These are phyloP conservation scores for Aspergillus viridinutans DNA, from an alignment of 2,329 filamentous ascomycete species.

Conservation along the genomic window DNA sequence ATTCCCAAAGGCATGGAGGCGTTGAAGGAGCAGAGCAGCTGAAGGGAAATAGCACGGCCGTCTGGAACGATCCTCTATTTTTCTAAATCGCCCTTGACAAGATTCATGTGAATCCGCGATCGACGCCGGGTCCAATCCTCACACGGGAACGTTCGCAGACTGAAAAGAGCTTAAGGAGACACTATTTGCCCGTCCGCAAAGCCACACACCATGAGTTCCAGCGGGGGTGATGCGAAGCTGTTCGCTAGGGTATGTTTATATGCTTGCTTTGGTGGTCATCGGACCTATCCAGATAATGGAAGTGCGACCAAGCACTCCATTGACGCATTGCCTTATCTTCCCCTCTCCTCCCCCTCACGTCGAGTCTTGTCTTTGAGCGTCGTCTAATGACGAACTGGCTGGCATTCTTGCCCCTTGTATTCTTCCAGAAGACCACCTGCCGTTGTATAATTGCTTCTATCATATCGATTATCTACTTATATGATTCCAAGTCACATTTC, in stretches of 20 bases:
- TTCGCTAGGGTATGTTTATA: constrained; percentile 80
- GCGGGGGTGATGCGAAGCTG: constrained; percentile 96
- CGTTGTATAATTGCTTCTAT: neutral
- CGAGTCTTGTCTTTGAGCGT: constrained; percentile 6
- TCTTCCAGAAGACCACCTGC: neutral
- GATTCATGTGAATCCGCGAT: constrained; percentile 16
- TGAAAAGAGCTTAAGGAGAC: constrained; percentile 1
- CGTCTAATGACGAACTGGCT: neutral
- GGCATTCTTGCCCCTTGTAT: neutral
- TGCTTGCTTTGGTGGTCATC: constrained; percentile 17
- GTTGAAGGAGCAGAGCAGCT: constrained; percentile 18
- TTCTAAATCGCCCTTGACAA: constrained; percentile 2
- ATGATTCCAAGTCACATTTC: neutral
- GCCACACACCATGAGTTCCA: constrained; percentile 52
- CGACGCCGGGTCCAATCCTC: neutral
- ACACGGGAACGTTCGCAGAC: neutral
- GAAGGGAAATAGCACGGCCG: constrained; percentile 11
- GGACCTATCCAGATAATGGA: constrained; percentile 3
- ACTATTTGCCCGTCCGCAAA: constrained; percentile 4
- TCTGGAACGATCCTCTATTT: constrained; percentile 2
- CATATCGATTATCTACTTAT: constrained; percentile 2
- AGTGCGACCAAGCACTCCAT: neutral
- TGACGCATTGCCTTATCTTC: constrained; percentile 3
- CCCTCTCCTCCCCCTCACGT: constrained; percentile 9
- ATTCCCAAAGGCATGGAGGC: constrained; percentile 18